A percentile compares a stretch with the other conserved stretches of the same genome.
Conservation (phyloP, 768 basidiomycete species). For the Chlorophyllum brunneum region DNA sequence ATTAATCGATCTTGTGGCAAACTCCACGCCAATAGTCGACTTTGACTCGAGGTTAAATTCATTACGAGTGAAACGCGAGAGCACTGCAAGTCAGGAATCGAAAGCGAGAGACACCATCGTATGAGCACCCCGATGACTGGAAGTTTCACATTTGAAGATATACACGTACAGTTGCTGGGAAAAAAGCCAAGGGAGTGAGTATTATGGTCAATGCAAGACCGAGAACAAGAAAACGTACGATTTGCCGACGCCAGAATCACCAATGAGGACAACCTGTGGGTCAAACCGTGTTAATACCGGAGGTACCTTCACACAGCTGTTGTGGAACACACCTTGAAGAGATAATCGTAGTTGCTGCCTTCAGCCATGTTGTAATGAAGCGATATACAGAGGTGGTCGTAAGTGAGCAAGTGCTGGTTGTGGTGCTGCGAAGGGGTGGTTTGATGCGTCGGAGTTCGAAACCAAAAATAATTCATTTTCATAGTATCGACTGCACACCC, state of each 20-base stretch:
- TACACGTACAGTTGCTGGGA: conserved; percentile 58
- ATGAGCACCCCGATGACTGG: conserved; percentile 12
- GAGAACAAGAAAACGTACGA: conserved; percentile 63
- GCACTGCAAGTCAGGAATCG: conserved; percentile 52
- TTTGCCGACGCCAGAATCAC: conserved; percentile 99
- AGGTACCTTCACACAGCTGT: background rate
- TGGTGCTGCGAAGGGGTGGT: background rate
- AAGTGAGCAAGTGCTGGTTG: background rate
- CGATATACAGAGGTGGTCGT: conserved; percentile 11
- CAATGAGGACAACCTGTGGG: conserved; percentile 91
- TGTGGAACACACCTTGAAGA: conserved; percentile 79
- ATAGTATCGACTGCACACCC: background rate
- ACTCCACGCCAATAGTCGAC: conserved; percentile 99
- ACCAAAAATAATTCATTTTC: conserved; percentile 2
- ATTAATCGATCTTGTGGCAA: conserved; percentile 91
- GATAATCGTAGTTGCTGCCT: conserved; percentile 95
- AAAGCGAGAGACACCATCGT: conserved; percentile 3
- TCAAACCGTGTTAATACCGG: conserved; percentile 12
- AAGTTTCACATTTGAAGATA: background rate
- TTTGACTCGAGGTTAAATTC: conserved; percentile 99
- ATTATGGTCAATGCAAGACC: background rate
- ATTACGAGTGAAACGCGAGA: conserved; percentile 98
- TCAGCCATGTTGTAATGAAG: conserved; percentile 63
- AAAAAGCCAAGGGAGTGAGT: conserved; percentile 8
- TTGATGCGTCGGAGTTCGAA: conserved; percentile 12